These are phyloP conservation scores for Phylloporus sp. DNA, from an alignment of 768 basidiomycete species.

Conservation along the genomic window DNA sequence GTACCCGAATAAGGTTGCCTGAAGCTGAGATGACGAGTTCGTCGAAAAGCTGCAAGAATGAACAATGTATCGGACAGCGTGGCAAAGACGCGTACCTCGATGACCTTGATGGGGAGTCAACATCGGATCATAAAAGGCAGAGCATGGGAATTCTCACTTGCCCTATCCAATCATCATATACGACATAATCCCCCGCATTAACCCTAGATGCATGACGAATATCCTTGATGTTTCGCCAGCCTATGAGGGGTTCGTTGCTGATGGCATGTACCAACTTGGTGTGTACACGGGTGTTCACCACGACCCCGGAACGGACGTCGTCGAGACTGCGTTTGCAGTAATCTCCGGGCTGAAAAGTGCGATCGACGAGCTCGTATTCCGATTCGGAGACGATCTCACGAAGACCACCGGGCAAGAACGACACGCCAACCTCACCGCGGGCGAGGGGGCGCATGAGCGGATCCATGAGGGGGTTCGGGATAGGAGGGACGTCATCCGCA, in stretches of 20 bases:
- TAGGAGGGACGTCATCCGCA: conserved; percentile 61
- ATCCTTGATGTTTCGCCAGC: conserved; percentile 60
- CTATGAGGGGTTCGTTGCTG: conserved; percentile 51
- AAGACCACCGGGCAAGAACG: conserved; percentile 51
- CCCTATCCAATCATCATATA: conserved; percentile 84
- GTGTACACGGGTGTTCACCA: conserved; percentile 57
- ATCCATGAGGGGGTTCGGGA: conserved; percentile 45
- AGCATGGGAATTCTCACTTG: conserved; percentile 52
- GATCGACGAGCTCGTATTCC: conserved; percentile 67
- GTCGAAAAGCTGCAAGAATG: conserved; percentile 64
- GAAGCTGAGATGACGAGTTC: conserved; percentile 72
- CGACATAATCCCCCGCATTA: conserved; percentile 78
- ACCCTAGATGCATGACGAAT: conserved; percentile 55
- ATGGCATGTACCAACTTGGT: conserved; percentile 76
- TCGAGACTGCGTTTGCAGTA: conserved; percentile 76
- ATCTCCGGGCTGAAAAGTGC: conserved; percentile 75
- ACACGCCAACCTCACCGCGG: conserved; percentile 81
- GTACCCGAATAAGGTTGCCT: conserved; percentile 65
- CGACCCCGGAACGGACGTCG: conserved; percentile 71
- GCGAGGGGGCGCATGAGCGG: conserved; percentile 72
- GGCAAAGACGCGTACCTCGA: conserved; percentile 55
- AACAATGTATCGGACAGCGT: conserved; percentile 7
- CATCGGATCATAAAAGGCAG: conserved; percentile 2
- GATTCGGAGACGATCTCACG: conserved; percentile 73
- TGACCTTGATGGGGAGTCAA: conserved; percentile 44